Conservation (phyloP, 805 yeast genomes). For the Myxozyma vanderwaltii region DNA sequence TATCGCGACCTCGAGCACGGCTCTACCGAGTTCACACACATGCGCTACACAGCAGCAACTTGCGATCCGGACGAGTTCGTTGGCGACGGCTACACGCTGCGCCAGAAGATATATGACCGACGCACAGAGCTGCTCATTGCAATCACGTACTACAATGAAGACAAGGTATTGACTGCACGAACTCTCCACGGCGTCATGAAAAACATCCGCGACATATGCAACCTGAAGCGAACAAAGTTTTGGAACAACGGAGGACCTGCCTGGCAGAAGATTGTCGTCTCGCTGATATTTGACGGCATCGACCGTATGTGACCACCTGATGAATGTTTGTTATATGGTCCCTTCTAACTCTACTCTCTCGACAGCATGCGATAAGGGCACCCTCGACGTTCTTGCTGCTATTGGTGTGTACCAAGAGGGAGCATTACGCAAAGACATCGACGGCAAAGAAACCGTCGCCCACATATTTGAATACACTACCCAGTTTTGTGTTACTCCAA, state of each 20-base stretch:
- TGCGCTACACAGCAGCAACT: constrained; percentile 65
- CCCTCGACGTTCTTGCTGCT: constrained; percentile 64
- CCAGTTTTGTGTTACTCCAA: constrained; percentile 47
- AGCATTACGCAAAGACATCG: constrained; percentile 60
- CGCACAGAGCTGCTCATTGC: constrained; percentile 64
- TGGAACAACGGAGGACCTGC: constrained; percentile 50
- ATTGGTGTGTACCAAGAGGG: constrained; percentile 70
- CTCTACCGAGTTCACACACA: constrained; percentile 55
- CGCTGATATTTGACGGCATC: constrained; percentile 65
- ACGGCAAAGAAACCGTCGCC: constrained; percentile 62
- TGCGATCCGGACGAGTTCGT: constrained; percentile 69
- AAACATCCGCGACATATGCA: constrained; percentile 62
- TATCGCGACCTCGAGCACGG: constrained; percentile 45
- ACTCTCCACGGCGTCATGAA: constrained; percentile 64
- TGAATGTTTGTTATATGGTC: no score
- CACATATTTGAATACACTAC: constrained; percentile 70
- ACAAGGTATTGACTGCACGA: constrained; percentile 60
- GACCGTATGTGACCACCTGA: constrained; percentile 45
- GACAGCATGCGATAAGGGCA: constrained; percentile 56
- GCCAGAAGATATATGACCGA: constrained; percentile 60
- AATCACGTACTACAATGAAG: constrained; percentile 68
- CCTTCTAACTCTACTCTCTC: no score
- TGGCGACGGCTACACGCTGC: constrained; percentile 55
- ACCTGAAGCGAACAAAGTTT: constrained; percentile 49
- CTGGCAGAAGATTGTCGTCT: constrained; percentile 69